Base-by-base conservation (phyloP, 106 monocot species). In the Agapanthus africanus region DNA sequence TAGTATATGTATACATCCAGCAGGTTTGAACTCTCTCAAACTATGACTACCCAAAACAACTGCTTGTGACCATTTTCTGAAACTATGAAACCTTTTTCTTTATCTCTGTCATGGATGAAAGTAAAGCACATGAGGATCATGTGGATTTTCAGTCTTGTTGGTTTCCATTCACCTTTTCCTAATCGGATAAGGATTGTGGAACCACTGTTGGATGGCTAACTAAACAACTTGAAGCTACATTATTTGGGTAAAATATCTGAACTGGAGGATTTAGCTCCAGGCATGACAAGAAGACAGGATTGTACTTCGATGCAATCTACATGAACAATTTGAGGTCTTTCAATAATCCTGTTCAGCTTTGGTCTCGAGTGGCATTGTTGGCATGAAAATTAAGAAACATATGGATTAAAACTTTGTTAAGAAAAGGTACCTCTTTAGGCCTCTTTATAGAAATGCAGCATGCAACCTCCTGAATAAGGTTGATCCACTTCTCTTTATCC, bases 371-470 rank as follows among this genome's bases (percentile, higher is more conserved):
- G 63, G 7, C 21, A 63, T 37, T 4, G 16, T 31, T 14, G 15
- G 31, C 31, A 59, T 28, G 33, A 1, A 1, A 59, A 13, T 2
- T 3, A 19, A 50, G 21, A 21, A 49, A 33, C n/a, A n/a, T n/a
- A n/a, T n/a, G n/a, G n/a, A n/a, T n/a, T n/a, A n/a, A n/a, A n/a
- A n/a, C n/a, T n/a, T n/a, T n/a, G n/a, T n/a, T n/a, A n/a, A n/a
- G n/a, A n/a, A n/a, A n/a, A n/a, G 49, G n/a, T 84, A 97, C 97
- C 97, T 97, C 92, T 77, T 81, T 97, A 63, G 97, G 97, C 77
- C 97, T 84, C 65, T 97, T 97, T 63, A 92, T 72, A 11, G 97
- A 81, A 37, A 83, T 85, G 54, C 91, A 92, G 44, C 80, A 77
- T 37, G 92, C 87, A 70, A 97, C 59, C 66, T 97, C 97, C 50